Evolutionary conservation across 2,329 filamentous ascomycete genomes (phyloP).

Genomic region (Ophiocordyceps camponoti-leonardi): DNA sequence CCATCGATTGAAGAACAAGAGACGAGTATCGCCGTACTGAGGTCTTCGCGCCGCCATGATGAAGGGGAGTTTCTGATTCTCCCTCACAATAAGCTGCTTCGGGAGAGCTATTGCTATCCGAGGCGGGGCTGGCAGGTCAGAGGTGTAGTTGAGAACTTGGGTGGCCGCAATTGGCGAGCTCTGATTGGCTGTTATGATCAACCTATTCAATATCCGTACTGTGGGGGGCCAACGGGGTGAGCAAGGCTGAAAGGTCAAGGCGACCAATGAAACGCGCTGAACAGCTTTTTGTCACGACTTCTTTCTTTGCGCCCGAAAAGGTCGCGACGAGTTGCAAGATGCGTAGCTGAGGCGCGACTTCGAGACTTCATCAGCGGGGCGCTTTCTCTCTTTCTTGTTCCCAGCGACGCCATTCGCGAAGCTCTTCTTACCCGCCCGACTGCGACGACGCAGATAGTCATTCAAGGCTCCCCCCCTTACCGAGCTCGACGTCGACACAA

Average conservation of each 20-base stretch:
- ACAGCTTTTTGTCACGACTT: neutral
- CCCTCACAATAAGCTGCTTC: neutral
- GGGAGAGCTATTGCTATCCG: neutral
- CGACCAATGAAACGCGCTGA: neutral
- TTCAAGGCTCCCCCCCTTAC: neutral
- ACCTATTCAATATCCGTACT: too few relatives aligned
- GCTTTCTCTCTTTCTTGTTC: neutral
- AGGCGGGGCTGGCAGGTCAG: slow-evolving; percentile 8
- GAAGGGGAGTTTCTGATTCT: slow-evolving; percentile 7
- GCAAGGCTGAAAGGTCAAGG: neutral
- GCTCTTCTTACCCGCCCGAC: neutral
- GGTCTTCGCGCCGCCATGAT: slow-evolving; percentile 25
- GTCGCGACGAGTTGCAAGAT: neutral
- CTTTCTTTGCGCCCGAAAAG: neutral
- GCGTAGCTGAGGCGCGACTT: neutral
- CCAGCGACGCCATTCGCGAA: neutral
- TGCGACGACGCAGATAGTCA: neutral
- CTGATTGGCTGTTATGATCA: slow-evolving; percentile 15
- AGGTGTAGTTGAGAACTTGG: slow-evolving; percentile 16
- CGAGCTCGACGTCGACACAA: slow-evolving; percentile 3
- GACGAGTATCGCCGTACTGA: slow-evolving; percentile 16
- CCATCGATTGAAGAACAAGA: neutral
- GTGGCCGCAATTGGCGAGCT: slow-evolving; percentile 11
- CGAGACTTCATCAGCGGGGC: neutral
- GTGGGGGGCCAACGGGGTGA: neutral